These are phyloP conservation scores for Trapa incisa DNA, from an alignment of 345 rosid genomes.

Conservation along the genomic window DNA sequence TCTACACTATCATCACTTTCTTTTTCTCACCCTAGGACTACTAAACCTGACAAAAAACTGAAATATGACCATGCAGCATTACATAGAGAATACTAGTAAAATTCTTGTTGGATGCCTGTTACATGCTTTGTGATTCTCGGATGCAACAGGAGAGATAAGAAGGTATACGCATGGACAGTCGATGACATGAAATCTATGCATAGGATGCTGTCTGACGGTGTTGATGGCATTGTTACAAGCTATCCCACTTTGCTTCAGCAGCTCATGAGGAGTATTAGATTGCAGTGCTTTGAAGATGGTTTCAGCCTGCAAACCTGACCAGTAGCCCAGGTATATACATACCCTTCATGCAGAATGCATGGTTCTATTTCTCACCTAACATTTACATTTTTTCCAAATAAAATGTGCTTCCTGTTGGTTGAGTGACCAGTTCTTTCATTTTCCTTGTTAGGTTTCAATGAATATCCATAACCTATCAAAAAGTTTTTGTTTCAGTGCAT, in stretches of 20 bases:
- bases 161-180: constrained; percentile 82
- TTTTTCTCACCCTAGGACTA: background rate
- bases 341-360: background rate
- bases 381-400: background rate
- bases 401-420: background rate
- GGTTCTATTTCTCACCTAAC: background rate
- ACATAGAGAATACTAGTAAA: background rate
- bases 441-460: background rate
- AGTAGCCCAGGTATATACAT: background rate
- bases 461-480: background rate
- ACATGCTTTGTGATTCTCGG: background rate
- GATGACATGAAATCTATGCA: constrained; percentile 68
- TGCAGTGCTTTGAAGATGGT: constrained; percentile 69
- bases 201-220: constrained; percentile 43
- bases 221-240: constrained; percentile 74
- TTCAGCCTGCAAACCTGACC: constrained; percentile 16
- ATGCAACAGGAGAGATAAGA: constrained; percentile 48
- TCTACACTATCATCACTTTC: background rate
- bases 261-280: constrained; percentile 55
- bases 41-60: background rate
- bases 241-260: constrained; percentile 51
- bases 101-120: background rate
- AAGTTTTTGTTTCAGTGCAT: too few relatives aligned
- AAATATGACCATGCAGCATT: background rate
- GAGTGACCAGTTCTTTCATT: background rate